Evolutionary conservation across 371 early-diverging fungal genomes (phyloP).

Genomic region (Lichtheimia hyalospora): DNA sequence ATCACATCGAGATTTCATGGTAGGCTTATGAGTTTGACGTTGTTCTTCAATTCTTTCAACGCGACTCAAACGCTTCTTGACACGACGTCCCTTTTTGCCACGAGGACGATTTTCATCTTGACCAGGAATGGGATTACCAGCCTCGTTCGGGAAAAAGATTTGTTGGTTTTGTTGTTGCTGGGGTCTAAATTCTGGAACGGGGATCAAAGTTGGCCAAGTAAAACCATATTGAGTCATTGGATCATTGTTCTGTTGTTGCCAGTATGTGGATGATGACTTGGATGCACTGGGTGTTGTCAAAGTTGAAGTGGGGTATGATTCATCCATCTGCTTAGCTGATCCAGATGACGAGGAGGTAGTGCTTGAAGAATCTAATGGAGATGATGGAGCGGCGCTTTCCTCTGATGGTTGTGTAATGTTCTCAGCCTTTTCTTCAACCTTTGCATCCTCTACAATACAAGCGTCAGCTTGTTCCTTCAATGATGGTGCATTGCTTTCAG

Average conservation of each 20-base stretch:
- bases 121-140: slow-evolving; percentile 10
- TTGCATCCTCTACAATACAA: not conserved
- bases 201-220: slow-evolving; percentile 16
- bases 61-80: slow-evolving; percentile 34
- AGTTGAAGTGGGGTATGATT: slow-evolving; percentile 4
- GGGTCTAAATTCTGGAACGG: slow-evolving; percentile 7
- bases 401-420: not conserved
- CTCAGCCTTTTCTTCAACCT: not conserved
- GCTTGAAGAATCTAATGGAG: slow-evolving; percentile 12
- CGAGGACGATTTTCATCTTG: not conserved
- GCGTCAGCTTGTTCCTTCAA: not conserved
- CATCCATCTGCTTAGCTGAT: slow-evolving; percentile 10
- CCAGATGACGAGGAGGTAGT: slow-evolving; percentile 14
- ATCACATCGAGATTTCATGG: slow-evolving; percentile 49
- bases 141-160: slow-evolving; percentile 7
- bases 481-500: not conserved
- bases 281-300: not conserved
- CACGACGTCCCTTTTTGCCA: not conserved
- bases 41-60: slow-evolving; percentile 39
- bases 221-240: slow-evolving; percentile 9
- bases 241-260: slow-evolving; percentile 2
- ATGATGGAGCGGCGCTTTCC: slow-evolving; percentile 5
- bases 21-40: slow-evolving; percentile 31
- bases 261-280: slow-evolving; percentile 3
- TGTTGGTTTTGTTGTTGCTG: slow-evolving; percentile 3